Evolutionary conservation across 805 yeast species (phyloP).

Genomic region (Huiozyma sinensis): DNA sequence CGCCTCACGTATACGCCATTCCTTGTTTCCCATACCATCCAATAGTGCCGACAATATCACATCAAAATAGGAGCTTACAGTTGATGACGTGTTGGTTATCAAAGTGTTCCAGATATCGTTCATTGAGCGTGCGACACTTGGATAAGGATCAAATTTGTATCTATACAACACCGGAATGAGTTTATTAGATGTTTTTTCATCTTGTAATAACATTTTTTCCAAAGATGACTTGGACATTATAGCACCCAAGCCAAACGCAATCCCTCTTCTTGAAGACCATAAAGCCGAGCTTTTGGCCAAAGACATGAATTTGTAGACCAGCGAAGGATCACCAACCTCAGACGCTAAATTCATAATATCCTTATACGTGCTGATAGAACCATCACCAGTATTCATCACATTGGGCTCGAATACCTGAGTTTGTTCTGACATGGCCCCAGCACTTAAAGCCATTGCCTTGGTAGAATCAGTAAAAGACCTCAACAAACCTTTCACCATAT

Average conservation of each 20-base stretch:
- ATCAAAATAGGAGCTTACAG: slow-evolving; percentile 44
- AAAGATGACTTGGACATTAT: slow-evolving; percentile 71
- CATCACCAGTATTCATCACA: slow-evolving; percentile 65
- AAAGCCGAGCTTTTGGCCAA: slow-evolving; percentile 76
- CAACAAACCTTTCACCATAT: slow-evolving; percentile 60
- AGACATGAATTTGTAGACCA: slow-evolving; percentile 91
- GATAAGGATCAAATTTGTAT: slow-evolving; percentile 75
- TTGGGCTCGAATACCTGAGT: slow-evolving; percentile 84
- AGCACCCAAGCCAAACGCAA: slow-evolving; percentile 86
- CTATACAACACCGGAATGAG: slow-evolving; percentile 76
- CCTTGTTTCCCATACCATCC: slow-evolving; percentile 61
- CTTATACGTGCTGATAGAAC: slow-evolving; percentile 81
- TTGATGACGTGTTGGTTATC: slow-evolving; percentile 42
- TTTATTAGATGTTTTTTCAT: slow-evolving; percentile 42
- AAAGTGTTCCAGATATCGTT: slow-evolving; percentile 75
- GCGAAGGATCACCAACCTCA: slow-evolving; percentile 90
- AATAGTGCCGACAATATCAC: slow-evolving; percentile 56
- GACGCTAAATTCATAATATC: slow-evolving; percentile 82
- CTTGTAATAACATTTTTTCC: slow-evolving; percentile 46
- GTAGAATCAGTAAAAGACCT: slow-evolving; percentile 68
- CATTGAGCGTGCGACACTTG: slow-evolving; percentile 72
- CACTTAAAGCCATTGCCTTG: slow-evolving; percentile 32
- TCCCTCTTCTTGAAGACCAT: slow-evolving; percentile 90
- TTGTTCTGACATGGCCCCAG: slow-evolving; percentile 67
- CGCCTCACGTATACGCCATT: slow-evolving; percentile 92